Base-by-base conservation (phyloP, 2,329 filamentous ascomycete species). In the Lachnellula occidentalis region DNA sequence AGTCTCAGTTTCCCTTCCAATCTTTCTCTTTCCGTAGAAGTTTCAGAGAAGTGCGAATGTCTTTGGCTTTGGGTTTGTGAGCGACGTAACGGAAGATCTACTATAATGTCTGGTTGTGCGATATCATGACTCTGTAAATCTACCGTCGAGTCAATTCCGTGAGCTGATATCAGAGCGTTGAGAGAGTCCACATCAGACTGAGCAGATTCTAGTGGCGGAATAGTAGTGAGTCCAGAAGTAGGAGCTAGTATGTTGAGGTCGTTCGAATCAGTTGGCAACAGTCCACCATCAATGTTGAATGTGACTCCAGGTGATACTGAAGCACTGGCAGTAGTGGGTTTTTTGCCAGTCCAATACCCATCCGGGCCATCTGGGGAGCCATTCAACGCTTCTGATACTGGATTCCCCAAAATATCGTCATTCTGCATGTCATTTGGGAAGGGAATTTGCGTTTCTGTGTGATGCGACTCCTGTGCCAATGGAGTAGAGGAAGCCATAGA, bases 1-100 rank as follows among this genome's bases (percentile, higher is more conserved):
- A 94, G 72, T 57, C 76, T 80, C 15, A 94, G 72, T 62, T 82
- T 82, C 34, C 78, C 78, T 34, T 81, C 76, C 1, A 81, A 70
- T 19, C 73, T 70, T 42, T 74, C 74, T 59, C 71, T 68, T 45
- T 62, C 66, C 39, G 59, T 48, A 31, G 59, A 59, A 14, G 43
- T 55, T 53, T 67, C 64, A 4, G 60, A 51, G 36, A 64, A 63
- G 36, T 62, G 57, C 17, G 62, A 58, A 34, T 64, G 62, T 51
- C 58, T 63, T 22, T 60, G 55, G 37, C 46, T 61, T 27, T 61
- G 61, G 8, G 58, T 54, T 48, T 61, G 62, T 17, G 64, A 60
- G 24, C 65, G 60, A 52, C 65, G 56, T 8, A 66, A 49, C 8
- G 64, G 56, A 36, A 55, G 53, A 46, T 63, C 63, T 46, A 56